Evolutionary conservation across 768 basidiomycete genomes (phyloP).

Genomic region (Auriculariales sp.): DNA sequence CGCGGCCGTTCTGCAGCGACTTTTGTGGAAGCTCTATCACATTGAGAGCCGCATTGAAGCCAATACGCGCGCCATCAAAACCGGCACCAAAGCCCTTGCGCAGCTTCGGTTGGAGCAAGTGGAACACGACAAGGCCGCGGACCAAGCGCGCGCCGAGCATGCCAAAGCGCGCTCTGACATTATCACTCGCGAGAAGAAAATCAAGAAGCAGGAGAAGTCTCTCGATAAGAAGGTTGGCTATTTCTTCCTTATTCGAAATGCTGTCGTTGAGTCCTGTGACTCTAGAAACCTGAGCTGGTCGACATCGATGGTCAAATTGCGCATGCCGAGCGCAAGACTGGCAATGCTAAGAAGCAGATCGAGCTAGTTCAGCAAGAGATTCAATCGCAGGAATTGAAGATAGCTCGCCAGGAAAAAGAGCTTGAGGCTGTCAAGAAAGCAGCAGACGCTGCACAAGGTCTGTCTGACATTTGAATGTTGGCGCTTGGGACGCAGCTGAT

Average conservation of each 20-base stretch:
- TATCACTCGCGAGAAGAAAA: slow-evolving; percentile 70
- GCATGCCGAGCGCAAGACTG: slow-evolving; percentile 66
- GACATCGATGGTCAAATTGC: slow-evolving; percentile 76
- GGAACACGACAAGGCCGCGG: slow-evolving; percentile 54
- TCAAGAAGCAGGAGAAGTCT: slow-evolving; percentile 84
- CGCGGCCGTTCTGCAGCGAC: slow-evolving; percentile 62
- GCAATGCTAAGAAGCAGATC: slow-evolving; percentile 47
- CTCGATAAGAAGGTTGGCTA: slow-evolving; percentile 61
- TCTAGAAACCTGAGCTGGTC: slow-evolving; percentile 75
- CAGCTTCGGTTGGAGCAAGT: slow-evolving; percentile 57
- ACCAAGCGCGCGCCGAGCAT: slow-evolving; percentile 62
- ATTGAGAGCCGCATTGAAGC: slow-evolving; percentile 71
- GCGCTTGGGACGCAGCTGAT: not conserved
- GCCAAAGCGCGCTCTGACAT: slow-evolving; percentile 62
- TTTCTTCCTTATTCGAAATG: not conserved
- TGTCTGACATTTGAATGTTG: slow-evolving; percentile 10
- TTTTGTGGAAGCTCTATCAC: slow-evolving; percentile 80
- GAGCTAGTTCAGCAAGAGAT: slow-evolving; percentile 53
- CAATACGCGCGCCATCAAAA: slow-evolving; percentile 54
- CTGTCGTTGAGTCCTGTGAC: not conserved
- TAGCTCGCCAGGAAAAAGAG: slow-evolving; percentile 47
- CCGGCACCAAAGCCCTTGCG: slow-evolving; percentile 56
- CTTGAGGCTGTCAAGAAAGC: slow-evolving; percentile 47
- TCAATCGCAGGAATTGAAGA: slow-evolving; percentile 32
- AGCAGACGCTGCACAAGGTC: slow-evolving; percentile 71